Base-by-base conservation (phyloP, 139 green algal genomes). In the Microglena sp. region DNA sequence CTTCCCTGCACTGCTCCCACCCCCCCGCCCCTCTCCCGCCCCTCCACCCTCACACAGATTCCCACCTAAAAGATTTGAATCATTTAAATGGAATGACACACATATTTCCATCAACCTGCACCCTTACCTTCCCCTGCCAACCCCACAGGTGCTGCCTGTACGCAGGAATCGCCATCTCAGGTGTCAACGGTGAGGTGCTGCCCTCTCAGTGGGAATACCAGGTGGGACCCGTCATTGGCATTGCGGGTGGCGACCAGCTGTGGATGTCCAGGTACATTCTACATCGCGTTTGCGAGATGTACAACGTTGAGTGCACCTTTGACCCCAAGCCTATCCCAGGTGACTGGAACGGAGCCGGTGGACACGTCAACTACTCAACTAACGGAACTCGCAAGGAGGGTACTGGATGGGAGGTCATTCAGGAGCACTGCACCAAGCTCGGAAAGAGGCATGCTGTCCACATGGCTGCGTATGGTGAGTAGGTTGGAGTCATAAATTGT, bases 141-240 rank as follows among this genome's bases (percentile, higher is more conserved):
- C n/a, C n/a, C n/a, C n/a, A n/a, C n/a, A n/a, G n/a, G n/a, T n/a
- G n/a, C n/a, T 99, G 94, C 77, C 72, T 96, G 68, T 89, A 85
- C 36, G 83, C 94, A 2, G 94, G 94, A 60, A 77, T 99, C 67
- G 84, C 94, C 55, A 91, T 99, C 78, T 87, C 73, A 15, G 94
- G 92, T 45, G 77, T 95, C 33, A 99, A 99, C 70, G 94, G 84
- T 2, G 93, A 99, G 87, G 94, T 99, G 34, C 96, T 99, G 87
- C 92, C 94, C 24, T 80, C 84, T 0, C 92, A 98, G 79, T 99
- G 93, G 93, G 93, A 98, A 85, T 98, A 93, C 84, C 90, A 96
- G 83, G 83, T 87, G 26, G 29, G 72, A 35, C 93, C 93, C 50
- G 93, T 79, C 82, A 73, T 69, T 18, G 93, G 93, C 69, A 98